A percentile compares a stretch with the other conserved stretches of the same genome.
These are phyloP conservation scores for Chalciporus sp. DNA, from an alignment of 1,284 basidiomycete species.

Conservation along the genomic window DNA sequence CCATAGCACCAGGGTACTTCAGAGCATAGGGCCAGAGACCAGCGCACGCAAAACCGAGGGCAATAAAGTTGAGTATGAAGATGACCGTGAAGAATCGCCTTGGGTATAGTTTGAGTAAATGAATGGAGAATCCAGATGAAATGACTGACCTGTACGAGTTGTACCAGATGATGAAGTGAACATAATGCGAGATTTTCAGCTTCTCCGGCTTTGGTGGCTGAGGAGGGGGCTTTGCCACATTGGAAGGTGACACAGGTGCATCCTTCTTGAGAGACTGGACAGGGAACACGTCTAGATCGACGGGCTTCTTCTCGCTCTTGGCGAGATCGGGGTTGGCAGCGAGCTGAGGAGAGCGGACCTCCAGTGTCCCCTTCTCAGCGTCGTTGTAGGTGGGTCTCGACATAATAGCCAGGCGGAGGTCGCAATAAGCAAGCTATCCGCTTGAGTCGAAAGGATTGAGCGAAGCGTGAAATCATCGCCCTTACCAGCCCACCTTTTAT, in stretches of 20 bases:
- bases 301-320: conserved; percentile 41
- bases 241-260: conserved; percentile 33
- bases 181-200: conserved; percentile 56
- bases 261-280: conserved; percentile 44
- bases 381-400: conserved; percentile 46
- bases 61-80: conserved; percentile 61
- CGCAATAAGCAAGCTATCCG: conserved; percentile 20
- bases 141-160: conserved; percentile 55
- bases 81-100: conserved; percentile 63
- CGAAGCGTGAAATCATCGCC: conserved; percentile 5
- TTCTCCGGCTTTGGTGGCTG: conserved; percentile 35
- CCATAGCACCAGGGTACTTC: conserved; percentile 62
- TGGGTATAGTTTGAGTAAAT: too few species aligned
- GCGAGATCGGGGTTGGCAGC: conserved; percentile 18
- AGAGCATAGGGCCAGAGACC: conserved; percentile 66
- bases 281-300: conserved; percentile 33
- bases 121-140: too few species aligned
- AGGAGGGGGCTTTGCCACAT: conserved; percentile 26
- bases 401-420: conserved; percentile 30
- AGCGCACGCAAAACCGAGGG: conserved; percentile 60
- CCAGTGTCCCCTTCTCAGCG: conserved; percentile 59
- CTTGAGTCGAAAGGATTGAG: conserved; percentile 16
- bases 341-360: conserved; percentile 37
- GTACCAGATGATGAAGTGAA: conserved; percentile 65
- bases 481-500: conserved; percentile 25